Evolutionary conservation across 106 monocot species (phyloP).

Genomic region (Narthecium ossifragum): DNA sequence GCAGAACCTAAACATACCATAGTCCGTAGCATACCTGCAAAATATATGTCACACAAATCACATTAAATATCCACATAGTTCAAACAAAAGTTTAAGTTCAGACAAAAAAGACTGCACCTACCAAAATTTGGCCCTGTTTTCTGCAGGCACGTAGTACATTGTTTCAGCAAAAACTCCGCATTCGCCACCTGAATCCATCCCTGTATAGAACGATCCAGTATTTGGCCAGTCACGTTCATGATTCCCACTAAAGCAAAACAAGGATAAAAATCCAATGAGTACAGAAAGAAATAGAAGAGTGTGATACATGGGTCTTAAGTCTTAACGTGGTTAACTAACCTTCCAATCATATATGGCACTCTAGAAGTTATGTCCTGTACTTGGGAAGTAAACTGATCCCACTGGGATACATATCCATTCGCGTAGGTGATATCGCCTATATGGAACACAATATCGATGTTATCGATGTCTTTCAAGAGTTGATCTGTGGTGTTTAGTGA

Average conservation of each 20-base stretch:
- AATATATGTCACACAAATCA: neutral
- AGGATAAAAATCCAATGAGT: neutral
- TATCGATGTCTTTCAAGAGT: conserved; percentile 70
- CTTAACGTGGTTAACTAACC: conserved; percentile 27
- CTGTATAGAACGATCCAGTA: conserved; percentile 81
- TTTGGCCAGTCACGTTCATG: conserved; percentile 92
- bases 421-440: conserved; percentile 89
- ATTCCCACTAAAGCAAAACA: conserved; percentile 61
- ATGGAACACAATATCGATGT: conserved; percentile 91
- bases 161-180: conserved; percentile 91
- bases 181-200: conserved; percentile 83
- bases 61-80: neutral
- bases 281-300: neutral
- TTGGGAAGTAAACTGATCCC: conserved; percentile 98
- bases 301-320: neutral
- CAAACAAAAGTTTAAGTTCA: neutral
- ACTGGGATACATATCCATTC: conserved; percentile 95
- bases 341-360: conserved; percentile 92
- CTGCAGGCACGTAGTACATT: conserved; percentile 90
- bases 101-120: conserved; percentile 12
- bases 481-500: conserved; percentile 89
- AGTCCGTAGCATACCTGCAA: conserved; percentile 82
- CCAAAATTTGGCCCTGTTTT: conserved; percentile 98
- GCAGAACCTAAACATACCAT: conserved; percentile 93
- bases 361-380: conserved; percentile 78